Conservation (phyloP, 305 asterid species). For the Withania somnifera region DNA sequence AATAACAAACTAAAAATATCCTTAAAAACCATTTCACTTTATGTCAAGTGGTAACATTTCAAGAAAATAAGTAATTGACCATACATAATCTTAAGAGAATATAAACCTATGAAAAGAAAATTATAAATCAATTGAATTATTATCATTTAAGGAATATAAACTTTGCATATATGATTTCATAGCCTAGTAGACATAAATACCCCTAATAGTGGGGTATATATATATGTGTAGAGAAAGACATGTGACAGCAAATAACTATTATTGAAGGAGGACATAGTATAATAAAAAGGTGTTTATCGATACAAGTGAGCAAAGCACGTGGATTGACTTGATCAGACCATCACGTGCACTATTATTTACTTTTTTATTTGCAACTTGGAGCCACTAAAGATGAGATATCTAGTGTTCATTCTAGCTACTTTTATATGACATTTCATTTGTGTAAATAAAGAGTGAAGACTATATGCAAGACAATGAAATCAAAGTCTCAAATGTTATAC, state of each 20-base stretch:
- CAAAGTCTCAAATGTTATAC: background rate
- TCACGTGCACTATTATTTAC: background rate
- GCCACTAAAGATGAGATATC: background rate
- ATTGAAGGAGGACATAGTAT: background rate
- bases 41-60: background rate
- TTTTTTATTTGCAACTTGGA: background rate
- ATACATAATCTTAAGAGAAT: background rate
- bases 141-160: background rate
- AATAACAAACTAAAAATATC: background rate
- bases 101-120: background rate
- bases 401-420: too few relatives aligned
- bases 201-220: background rate
- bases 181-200: background rate
- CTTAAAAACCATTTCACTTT: background rate
- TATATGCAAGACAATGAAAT: background rate
- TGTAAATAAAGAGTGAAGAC: background rate
- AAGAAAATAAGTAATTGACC: background rate
- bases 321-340: background rate
- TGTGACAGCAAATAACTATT: background rate
- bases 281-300: background rate
- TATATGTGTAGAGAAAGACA: background rate
- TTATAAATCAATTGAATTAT: background rate
- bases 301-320: background rate
- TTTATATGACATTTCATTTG: too few relatives aligned
- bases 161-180: background rate